Percentiles rank a stretch among this genome's conserved stretches.
These are phyloP conservation scores for Aspergillus olivimuriae DNA, from an alignment of 495 filamentous ascomycete species.

Conservation along the genomic window DNA sequence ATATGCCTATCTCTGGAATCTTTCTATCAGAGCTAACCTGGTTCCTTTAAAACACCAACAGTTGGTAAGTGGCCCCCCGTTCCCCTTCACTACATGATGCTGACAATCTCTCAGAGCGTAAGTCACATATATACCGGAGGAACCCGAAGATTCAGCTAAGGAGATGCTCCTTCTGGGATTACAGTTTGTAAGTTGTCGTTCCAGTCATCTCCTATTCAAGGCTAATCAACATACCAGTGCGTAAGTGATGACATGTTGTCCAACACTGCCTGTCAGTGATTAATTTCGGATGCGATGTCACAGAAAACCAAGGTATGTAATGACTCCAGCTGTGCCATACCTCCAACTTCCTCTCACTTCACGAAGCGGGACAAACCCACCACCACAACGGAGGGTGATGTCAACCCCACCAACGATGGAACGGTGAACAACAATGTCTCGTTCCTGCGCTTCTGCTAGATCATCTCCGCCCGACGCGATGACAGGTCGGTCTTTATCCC, in stretches of 20 bases:
- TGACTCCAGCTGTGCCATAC: no score
- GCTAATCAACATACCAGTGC: no score
- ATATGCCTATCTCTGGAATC: no score
- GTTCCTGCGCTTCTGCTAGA: constrained; percentile 11
- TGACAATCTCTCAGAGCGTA: neutral
- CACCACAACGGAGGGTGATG: constrained; percentile 5
- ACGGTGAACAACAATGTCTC: constrained; percentile 13
- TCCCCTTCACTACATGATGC: neutral
- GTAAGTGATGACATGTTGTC: neutral
- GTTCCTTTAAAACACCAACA: no score
- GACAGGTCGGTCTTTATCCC: neutral
- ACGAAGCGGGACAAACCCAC: neutral
- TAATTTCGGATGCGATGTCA: neutral
- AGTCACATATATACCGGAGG: neutral
- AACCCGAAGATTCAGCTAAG: neutral
- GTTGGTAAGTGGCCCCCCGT: neutral
- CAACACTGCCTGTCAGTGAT: neutral
- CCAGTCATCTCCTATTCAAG: no score
- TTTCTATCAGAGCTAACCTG: no score
- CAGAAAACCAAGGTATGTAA: constrained; percentile 5
- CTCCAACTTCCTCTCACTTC: no score
- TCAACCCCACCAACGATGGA: constrained; percentile 10
- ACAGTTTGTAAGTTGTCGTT: neutral
- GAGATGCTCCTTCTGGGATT: neutral
- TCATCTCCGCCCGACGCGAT: neutral